These are phyloP conservation scores for Phytophthora constricta DNA, from an alignment of 352 stramenopile species.

Conservation along the genomic window DNA sequence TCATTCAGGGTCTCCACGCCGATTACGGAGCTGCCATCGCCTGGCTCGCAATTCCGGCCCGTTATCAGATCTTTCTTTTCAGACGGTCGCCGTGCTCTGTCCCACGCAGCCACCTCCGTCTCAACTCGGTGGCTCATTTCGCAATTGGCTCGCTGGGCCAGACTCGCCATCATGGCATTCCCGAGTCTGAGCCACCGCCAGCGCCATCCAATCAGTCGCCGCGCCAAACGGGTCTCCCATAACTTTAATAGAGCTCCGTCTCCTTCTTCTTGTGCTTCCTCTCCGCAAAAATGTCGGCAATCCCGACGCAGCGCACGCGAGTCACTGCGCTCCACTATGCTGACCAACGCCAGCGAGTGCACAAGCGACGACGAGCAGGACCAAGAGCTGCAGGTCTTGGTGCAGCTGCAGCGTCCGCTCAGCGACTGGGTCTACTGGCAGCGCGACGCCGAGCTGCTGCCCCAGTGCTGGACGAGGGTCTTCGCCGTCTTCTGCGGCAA, in stretches of 20 bases:
- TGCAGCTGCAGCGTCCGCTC: constrained; percentile 24
- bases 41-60: not conserved
- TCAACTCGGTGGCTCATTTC: constrained; percentile 11
- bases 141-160: constrained; percentile 18
- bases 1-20: not conserved
- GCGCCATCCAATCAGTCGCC: not conserved
- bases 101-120: constrained; percentile 11
- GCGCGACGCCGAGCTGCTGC: constrained; percentile 36
- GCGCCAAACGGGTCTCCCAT: constrained; percentile 7
- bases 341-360: constrained; percentile 41
- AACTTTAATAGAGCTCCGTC: not conserved
- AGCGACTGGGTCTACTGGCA: constrained; percentile 62
- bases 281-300: constrained; percentile 20
- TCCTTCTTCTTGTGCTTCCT: constrained; percentile 4
- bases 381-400: constrained; percentile 25
- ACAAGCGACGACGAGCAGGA: constrained; percentile 18
- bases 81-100: constrained; percentile 20
- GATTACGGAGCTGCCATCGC: not conserved
- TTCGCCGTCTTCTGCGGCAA: constrained; percentile 51
- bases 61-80: constrained; percentile 27
- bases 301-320: constrained; percentile 26
- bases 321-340: constrained; percentile 46
- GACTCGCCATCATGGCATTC: constrained; percentile 18
- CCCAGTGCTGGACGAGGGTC: constrained; percentile 54
- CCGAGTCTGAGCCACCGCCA: constrained; percentile 17